Evolutionary conservation across 208 protist species (phyloP), one percentile per base, ranked within the genome.

Genomic region (Acanthamoeba sp.): DNA sequence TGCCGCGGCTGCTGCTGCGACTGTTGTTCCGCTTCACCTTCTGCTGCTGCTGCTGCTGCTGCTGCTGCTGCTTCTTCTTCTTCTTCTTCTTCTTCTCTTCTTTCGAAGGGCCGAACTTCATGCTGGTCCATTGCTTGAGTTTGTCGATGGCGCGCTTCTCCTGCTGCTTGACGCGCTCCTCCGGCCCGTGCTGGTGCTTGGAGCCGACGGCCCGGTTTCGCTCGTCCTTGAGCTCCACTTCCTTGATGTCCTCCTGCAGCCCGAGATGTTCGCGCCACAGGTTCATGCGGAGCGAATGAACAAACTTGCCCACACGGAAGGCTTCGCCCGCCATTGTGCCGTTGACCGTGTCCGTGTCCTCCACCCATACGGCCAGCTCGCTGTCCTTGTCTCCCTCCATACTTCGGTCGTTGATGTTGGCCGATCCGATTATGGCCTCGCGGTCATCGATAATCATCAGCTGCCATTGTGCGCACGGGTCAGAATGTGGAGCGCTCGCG

Each of bases 341-440:
- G 20, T 90, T 38, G 48, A 84, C 48, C n/a, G 52, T 69, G 32
- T 95, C 52, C 7, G 66, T 93, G 52, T 95, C 94, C 24, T 94
- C 69, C 38, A 95, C 93, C 27, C 94, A 82, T 0, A 93, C 48
- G 38, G 88, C 93, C 10, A 96, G 95, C 32, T 96, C 95, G 88
- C 64, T 91, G 69, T 96, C 95, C 45, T 85, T 40, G 16, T 66
- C 66, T 1, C 95, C 95, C 89, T 94, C 80, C 64, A 96, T 93
- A 36, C 80, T 93, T 40, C 96, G 34, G 66, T 97, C 96, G 55
- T 97, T 97, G 32, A 97, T 97, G 45, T 97, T 97, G 0, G 96
- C 96, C 18, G 91, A 95, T 10, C 95, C 95, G 64, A 97, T 92
- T n/a, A 97, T 96, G 0, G 62, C 82, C 10, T 93, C 45, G 45